phyloP scores from a whole-genome alignment of 2,329 filamentous ascomycete genomes.

The Ampelomyces quisqualis region DNA sequence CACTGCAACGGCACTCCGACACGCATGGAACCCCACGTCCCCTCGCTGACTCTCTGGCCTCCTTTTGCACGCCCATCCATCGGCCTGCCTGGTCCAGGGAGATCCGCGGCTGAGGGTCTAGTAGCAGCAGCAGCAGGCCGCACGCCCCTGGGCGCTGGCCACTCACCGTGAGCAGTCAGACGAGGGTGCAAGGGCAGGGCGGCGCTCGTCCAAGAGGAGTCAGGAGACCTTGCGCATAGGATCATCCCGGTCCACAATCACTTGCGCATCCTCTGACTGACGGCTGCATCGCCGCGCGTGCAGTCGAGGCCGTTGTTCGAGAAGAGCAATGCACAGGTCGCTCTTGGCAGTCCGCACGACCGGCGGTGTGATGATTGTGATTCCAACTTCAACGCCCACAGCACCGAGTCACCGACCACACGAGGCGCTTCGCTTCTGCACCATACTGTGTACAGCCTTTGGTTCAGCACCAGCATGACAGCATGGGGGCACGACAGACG shows the following conservation, averaged over 20 bases:
- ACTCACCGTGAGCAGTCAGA: slow-evolving; percentile 12
- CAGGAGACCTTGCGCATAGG: slow-evolving; percentile 24
- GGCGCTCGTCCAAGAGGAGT: slow-evolving; percentile 19
- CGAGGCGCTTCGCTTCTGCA: slow-evolving; percentile 9
- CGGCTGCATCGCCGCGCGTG: slow-evolving; percentile 13
- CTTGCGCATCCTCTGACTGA: slow-evolving; percentile 19
- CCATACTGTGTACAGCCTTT: slow-evolving; percentile 8
- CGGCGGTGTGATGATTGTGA: no score
- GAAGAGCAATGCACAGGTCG: slow-evolving; percentile 16
- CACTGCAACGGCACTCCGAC: no score
- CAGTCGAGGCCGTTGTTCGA: slow-evolving; percentile 22
- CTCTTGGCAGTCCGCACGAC: no score
- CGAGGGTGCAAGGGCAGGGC: slow-evolving; percentile 6
- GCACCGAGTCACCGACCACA: slow-evolving; percentile 2
- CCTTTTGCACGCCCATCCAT: slow-evolving; percentile 3
- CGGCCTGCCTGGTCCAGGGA: slow-evolving; percentile 4
- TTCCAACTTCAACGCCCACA: no score
- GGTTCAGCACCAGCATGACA: slow-evolving; percentile 10
- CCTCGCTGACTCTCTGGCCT: no score
- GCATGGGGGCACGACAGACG: slow-evolving; percentile 9
- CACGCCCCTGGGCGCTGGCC: slow-evolving; percentile 12
- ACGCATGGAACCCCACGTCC: no score
- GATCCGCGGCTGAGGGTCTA: neutral
- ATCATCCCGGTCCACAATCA: slow-evolving; percentile 25
- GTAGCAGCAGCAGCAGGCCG: slow-evolving; percentile 7